Conservation (phyloP, 805 yeast genomes). For the Saccharomycopsis fermentans region DNA sequence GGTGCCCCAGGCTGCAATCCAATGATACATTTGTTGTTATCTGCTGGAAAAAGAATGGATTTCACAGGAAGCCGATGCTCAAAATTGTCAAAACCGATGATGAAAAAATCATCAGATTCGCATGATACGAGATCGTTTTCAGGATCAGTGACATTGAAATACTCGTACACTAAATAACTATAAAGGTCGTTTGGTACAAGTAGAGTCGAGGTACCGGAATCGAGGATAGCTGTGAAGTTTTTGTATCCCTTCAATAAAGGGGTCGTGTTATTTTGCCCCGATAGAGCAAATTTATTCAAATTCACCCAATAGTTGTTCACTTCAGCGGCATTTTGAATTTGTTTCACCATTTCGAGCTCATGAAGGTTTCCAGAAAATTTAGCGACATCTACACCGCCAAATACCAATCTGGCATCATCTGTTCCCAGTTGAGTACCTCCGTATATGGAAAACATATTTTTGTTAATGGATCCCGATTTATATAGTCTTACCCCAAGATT, state of each 20-base stretch:
- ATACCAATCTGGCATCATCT: constrained; percentile 31
- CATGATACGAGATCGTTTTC: constrained; percentile 1
- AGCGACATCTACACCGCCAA: constrained; percentile 46
- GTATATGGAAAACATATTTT: constrained; percentile 5
- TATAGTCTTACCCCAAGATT: constrained; percentile 2
- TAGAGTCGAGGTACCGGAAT: constrained; percentile 7
- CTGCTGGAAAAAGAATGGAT: constrained; percentile 7
- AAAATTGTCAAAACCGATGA: constrained; percentile 5
- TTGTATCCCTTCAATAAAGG: not conserved
- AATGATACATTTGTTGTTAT: constrained; percentile 5
- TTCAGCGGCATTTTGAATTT: not conserved
- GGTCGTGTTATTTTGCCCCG: not conserved
- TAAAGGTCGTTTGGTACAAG: constrained; percentile 4
- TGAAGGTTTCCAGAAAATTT: constrained; percentile 35
- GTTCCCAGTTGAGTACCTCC: constrained; percentile 7
- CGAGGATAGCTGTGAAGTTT: constrained; percentile 6
- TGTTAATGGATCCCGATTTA: not conserved
- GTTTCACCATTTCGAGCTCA: constrained; percentile 5
- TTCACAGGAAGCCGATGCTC: constrained; percentile 1
- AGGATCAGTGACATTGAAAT: constrained; percentile 6
- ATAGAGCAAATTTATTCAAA: not conserved
- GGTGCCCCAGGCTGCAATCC: constrained; percentile 1
- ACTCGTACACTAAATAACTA: constrained; percentile 1
- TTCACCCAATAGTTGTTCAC: constrained; percentile 9
- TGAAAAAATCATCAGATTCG: constrained; percentile 9